Percentiles rank a stretch among this genome's conserved stretches.
phyloP scores from a whole-genome alignment of 177 flowering plant species.

The Tripterygium wilfordii region DNA sequence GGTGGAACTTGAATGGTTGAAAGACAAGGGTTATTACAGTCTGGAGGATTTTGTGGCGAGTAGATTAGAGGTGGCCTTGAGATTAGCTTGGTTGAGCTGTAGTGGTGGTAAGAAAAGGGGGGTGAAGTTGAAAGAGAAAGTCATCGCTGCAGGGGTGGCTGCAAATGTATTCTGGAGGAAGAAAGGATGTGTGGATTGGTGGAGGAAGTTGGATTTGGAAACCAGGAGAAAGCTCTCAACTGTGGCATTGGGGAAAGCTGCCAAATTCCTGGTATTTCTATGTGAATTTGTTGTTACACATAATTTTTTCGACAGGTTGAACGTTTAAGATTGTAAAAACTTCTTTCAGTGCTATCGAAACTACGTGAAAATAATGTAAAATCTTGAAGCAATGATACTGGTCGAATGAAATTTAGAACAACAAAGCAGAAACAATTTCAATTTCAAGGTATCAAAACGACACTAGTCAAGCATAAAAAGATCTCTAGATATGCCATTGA shows the following conservation, averaged over 20 bases:
- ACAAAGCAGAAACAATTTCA: too few species aligned
- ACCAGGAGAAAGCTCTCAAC: slow-evolving; percentile 38
- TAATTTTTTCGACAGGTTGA: background rate
- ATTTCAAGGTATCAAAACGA: too few species aligned
- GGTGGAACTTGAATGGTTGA: slow-evolving; percentile 85
- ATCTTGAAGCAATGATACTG: too few species aligned
- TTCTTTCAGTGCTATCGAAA: too few species aligned
- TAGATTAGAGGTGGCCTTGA: slow-evolving; percentile 69
- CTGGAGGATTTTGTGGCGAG: slow-evolving; percentile 77
- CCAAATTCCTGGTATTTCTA: slow-evolving; percentile 72
- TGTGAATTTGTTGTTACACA: background rate
- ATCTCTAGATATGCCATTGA: too few species aligned
- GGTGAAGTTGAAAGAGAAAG: slow-evolving; percentile 62
- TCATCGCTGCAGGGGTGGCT: slow-evolving; percentile 42
- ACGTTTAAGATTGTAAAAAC: background rate
- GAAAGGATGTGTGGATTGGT: slow-evolving; percentile 89
- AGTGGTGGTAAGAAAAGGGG: slow-evolving; percentile 56
- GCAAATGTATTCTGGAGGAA: slow-evolving; percentile 88
- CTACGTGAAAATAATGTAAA: too few species aligned
- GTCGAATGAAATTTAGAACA: too few species aligned
- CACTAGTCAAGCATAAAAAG: too few species aligned
- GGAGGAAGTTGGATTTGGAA: slow-evolving; percentile 55
- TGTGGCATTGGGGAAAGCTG: slow-evolving; percentile 44
- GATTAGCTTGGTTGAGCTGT: slow-evolving; percentile 73
- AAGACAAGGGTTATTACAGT: slow-evolving; percentile 76